A percentile compares a stretch with the other conserved stretches of the same genome.
phyloP scores from a whole-genome alignment of 371 early-diverging fungal genomes.

The Amoeboradix gromovi region DNA sequence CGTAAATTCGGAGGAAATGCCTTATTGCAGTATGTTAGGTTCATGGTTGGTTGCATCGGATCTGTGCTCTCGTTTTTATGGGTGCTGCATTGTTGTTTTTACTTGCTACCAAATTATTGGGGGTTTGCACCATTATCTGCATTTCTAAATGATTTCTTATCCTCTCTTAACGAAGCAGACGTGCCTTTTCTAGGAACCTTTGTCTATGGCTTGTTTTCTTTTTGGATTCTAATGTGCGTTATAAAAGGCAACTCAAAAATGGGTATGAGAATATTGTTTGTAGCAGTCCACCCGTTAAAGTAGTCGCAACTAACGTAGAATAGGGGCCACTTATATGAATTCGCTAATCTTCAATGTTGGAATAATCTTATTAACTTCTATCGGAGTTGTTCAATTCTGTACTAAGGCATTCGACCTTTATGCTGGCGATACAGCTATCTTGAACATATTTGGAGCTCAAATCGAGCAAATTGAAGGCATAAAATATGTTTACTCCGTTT shows the following conservation, averaged over 20 bases:
- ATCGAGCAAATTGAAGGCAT: too few species aligned
- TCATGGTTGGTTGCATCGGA: conserved; percentile 14
- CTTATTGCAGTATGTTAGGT: conserved; percentile 10
- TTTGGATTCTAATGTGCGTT: conserved; percentile 21
- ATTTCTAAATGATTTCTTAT: conserved; percentile 18
- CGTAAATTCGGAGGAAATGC: conserved; percentile 16
- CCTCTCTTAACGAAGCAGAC: conserved; percentile 6
- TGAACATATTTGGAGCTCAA: too few species aligned
- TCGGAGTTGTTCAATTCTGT: conserved; percentile 22
- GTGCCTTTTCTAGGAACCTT: conserved; percentile 21
- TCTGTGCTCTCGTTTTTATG: conserved; percentile 17
- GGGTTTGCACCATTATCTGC: conserved; percentile 9
- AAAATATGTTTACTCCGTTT: too few species aligned
- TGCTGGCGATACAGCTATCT: conserved; percentile 16
- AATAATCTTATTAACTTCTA: conserved; percentile 15
- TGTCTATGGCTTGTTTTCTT: conserved; percentile 18
- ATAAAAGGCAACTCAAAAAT: conserved; percentile 19
- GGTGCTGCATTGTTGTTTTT: conserved; percentile 18
- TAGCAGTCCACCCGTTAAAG: conserved; percentile 20
- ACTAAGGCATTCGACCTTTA: conserved; percentile 15
- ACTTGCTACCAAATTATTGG: conserved; percentile 13
- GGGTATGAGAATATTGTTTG: conserved; percentile 21
- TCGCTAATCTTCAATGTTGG: conserved; percentile 24
- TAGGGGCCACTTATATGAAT: conserved; percentile 25
- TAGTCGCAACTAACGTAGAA: conserved; percentile 8